Evolutionary conservation across 768 basidiomycete species (phyloP).

Genomic region (Psilocybe cyanescens): DNA sequence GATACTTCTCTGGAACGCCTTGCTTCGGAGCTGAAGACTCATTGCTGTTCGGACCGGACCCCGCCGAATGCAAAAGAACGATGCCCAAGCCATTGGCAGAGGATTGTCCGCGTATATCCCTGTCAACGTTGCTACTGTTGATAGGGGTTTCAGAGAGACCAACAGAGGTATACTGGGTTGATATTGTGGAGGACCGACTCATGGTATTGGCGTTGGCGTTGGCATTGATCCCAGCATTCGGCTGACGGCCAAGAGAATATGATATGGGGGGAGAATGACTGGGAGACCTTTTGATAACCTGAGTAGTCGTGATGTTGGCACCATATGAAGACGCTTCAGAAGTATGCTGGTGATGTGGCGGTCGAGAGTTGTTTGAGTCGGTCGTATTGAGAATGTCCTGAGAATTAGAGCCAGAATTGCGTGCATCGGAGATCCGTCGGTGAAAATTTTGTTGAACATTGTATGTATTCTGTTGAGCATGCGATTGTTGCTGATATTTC

Average conservation of each 20-base stretch:
- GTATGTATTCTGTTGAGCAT: slow-evolving; percentile 19
- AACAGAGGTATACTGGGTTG: slow-evolving; percentile 12
- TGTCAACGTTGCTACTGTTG: not conserved
- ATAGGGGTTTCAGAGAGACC: slow-evolving; percentile 11
- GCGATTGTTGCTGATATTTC: slow-evolving; percentile 20
- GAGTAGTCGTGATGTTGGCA: slow-evolving; percentile 21
- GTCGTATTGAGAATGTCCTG: slow-evolving; percentile 14
- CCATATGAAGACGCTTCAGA: slow-evolving; percentile 19
- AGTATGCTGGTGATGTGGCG: slow-evolving; percentile 35
- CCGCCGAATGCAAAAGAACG: not conserved
- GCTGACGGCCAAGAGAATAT: slow-evolving; percentile 24
- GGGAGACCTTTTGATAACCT: slow-evolving; percentile 24
- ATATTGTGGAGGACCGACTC: slow-evolving; percentile 14
- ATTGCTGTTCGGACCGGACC: slow-evolving; percentile 22
- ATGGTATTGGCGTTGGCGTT: slow-evolving; percentile 15
- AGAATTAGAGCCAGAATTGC: slow-evolving; percentile 23
- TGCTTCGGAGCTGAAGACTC: slow-evolving; percentile 13
- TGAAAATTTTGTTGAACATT: slow-evolving; percentile 23
- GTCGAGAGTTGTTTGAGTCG: slow-evolving; percentile 25
- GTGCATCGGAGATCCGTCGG: slow-evolving; percentile 37
- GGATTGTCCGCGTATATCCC: slow-evolving; percentile 4
- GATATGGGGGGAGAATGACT: slow-evolving; percentile 28
- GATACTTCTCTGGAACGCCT: slow-evolving; percentile 13
- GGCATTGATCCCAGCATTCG: slow-evolving; percentile 13
- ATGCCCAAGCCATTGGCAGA: not conserved